These are phyloP conservation scores for Lentinula edodes DNA, from an alignment of 768 basidiomycete species.

Conservation along the genomic window DNA sequence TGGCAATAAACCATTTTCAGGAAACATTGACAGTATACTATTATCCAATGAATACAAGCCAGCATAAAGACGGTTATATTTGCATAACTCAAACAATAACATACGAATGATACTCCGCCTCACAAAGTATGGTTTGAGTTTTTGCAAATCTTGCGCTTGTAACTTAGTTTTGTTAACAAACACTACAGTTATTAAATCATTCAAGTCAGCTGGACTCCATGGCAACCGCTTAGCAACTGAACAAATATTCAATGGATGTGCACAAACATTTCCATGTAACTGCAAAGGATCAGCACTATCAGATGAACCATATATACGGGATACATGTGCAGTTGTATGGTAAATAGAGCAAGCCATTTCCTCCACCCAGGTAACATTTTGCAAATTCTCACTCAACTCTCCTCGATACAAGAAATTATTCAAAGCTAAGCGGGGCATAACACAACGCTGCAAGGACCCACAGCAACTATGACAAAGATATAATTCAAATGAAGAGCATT, in stretches of 20 bases:
- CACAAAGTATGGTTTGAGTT: neutral
- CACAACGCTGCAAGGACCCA: neutral
- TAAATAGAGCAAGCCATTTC: too few relatives aligned
- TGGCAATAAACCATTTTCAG: neutral
- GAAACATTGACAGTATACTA: too few relatives aligned
- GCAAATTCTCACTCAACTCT: neutral
- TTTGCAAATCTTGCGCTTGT: neutral
- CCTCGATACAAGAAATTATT: neutral
- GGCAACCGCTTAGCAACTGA: neutral
- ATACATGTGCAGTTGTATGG: neutral
- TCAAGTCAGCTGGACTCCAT: neutral
- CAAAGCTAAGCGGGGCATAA: neutral
- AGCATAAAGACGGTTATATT: too few relatives aligned
- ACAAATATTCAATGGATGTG: conserved; percentile 1
- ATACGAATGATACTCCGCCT: neutral
- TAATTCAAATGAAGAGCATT: neutral
- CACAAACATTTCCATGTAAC: neutral
- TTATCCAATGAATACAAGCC: too few relatives aligned
- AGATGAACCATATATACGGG: neutral
- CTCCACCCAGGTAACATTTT: neutral
- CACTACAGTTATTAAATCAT: neutral
- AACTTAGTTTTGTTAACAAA: neutral
- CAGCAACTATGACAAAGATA: neutral
- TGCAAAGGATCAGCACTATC: neutral
- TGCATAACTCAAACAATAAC: neutral